Conservation (phyloP, 768 basidiomycete species). For the Lentinula guzmanii region DNA sequence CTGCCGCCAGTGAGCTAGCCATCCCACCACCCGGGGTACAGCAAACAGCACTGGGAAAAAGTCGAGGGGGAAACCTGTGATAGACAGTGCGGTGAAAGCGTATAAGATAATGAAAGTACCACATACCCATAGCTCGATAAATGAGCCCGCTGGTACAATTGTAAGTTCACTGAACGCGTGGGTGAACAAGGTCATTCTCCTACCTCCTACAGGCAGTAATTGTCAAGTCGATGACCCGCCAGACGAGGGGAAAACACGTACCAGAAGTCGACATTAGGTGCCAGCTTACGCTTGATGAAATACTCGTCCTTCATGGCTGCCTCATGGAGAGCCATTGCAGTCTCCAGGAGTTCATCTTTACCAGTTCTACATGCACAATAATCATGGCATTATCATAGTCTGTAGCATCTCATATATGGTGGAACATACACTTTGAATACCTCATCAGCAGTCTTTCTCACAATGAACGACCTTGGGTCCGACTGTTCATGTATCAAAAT, state of each 20-base stretch:
- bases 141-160: constrained; percentile 62
- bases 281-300: constrained; percentile 74
- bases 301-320: constrained; percentile 89
- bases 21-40: constrained; percentile 88
- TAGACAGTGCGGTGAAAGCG: background rate
- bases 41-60: constrained; percentile 94
- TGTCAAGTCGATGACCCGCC: background rate
- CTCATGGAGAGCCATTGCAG: constrained; percentile 84
- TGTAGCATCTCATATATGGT: background rate
- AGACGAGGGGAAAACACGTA: constrained; percentile 26
- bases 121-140: constrained; percentile 84
- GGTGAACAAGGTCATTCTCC: constrained; percentile 14
- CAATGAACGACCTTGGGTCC: constrained; percentile 87
- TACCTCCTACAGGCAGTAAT: constrained; percentile 43
- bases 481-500: constrained; percentile 41
- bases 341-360: constrained; percentile 77
- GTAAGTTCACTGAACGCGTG: constrained; percentile 5
- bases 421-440: constrained; percentile 79
- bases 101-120: constrained; percentile 5
- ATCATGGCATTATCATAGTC: background rate
- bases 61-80: constrained; percentile 81
- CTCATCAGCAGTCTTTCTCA: constrained; percentile 84
- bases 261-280: constrained; percentile 93
- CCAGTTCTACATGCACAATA: constrained; percentile 54
- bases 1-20: constrained; percentile 92